A percentile compares a stretch with the other conserved stretches of the same genome.
phyloP scores from a whole-genome alignment of 176 grass and related monocot genomes.

The Bromus sterilis region DNA sequence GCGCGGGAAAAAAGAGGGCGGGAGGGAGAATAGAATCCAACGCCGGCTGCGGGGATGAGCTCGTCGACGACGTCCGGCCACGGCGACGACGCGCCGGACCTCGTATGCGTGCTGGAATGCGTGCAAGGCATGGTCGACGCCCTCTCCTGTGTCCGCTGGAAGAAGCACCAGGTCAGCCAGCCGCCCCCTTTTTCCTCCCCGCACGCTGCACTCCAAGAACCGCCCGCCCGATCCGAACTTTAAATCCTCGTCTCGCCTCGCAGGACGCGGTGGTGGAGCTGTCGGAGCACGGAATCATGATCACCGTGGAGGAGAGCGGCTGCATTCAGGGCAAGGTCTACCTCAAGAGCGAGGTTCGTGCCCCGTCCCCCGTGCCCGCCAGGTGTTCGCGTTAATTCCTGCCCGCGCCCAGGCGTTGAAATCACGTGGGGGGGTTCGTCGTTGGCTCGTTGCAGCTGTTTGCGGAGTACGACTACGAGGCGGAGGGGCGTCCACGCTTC shows the following conservation, averaged over 20 bases:
- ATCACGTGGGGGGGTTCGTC: neutral
- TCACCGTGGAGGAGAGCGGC: constrained; percentile 76
- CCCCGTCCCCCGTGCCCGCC: neutral
- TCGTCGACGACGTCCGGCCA: constrained; percentile 38
- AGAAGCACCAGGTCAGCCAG: constrained; percentile 61
- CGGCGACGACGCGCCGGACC: constrained; percentile 47
- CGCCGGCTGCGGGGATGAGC: constrained; percentile 35
- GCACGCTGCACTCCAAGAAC: neutral
- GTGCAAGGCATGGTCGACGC: constrained; percentile 90
- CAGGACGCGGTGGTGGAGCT: constrained; percentile 83
- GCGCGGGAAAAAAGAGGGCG: neutral
- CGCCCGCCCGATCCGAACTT: neutral
- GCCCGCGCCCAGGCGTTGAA: neutral
- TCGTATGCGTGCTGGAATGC: constrained; percentile 68
- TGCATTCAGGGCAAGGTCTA: constrained; percentile 95
- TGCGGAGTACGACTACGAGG: constrained; percentile 56
- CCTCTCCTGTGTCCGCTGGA: constrained; percentile 86
- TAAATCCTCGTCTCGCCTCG: neutral
- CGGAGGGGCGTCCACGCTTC: constrained; percentile 56
- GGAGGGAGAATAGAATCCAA: neutral
- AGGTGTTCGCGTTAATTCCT: constrained; percentile 26
- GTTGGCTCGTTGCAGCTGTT: constrained; percentile 49
- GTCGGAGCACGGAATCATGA: constrained; percentile 70
- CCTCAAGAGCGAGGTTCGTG: constrained; percentile 79
- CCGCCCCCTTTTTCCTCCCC: too few relatives aligned